Evolutionary conservation across 441 rosid species (phyloP).

Genomic region (Daphne laureola): DNA sequence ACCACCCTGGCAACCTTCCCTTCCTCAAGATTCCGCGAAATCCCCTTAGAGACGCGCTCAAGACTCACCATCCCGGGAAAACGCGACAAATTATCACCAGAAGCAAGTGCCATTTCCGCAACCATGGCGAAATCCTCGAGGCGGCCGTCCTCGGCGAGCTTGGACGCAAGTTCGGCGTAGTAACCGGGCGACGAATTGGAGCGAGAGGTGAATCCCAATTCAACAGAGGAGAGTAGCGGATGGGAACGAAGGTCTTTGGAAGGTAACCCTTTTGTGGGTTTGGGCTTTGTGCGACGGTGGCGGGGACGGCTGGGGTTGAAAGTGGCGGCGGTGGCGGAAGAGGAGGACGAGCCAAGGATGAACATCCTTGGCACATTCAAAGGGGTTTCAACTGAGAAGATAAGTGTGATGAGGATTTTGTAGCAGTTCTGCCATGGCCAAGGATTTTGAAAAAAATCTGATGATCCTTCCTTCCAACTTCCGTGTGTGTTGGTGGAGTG

Average conservation of each 20-base stretch:
- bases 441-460: not conserved
- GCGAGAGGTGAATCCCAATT: slow-evolving; percentile 27
- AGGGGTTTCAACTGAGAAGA: not conserved
- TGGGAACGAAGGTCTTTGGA: slow-evolving; percentile 17
- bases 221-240: slow-evolving; percentile 23
- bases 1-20: slow-evolving; percentile 45
- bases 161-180: slow-evolving; percentile 53
- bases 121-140: slow-evolving; percentile 51
- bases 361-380: slow-evolving; percentile 43
- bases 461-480: slow-evolving; percentile 2
- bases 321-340: slow-evolving; percentile 28
- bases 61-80: slow-evolving; percentile 38
- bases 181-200: slow-evolving; percentile 25
- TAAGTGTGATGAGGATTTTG: slow-evolving; percentile 13
- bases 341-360: slow-evolving; percentile 49
- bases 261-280: slow-evolving; percentile 25
- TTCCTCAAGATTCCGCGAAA: slow-evolving; percentile 38
- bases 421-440: not conserved
- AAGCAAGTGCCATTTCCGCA: slow-evolving; percentile 46
- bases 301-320: slow-evolving; percentile 20
- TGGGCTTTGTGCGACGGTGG: slow-evolving; percentile 20
- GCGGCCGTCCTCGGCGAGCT: slow-evolving; percentile 63
- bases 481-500: not conserved
- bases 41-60: slow-evolving; percentile 42
- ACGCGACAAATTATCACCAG: slow-evolving; percentile 39